Evolutionary conservation across 1,284 basidiomycete genomes (phyloP), one percentile per base, ranked within the genome.

Genomic region (Lentinula novae-zelandiae): DNA sequence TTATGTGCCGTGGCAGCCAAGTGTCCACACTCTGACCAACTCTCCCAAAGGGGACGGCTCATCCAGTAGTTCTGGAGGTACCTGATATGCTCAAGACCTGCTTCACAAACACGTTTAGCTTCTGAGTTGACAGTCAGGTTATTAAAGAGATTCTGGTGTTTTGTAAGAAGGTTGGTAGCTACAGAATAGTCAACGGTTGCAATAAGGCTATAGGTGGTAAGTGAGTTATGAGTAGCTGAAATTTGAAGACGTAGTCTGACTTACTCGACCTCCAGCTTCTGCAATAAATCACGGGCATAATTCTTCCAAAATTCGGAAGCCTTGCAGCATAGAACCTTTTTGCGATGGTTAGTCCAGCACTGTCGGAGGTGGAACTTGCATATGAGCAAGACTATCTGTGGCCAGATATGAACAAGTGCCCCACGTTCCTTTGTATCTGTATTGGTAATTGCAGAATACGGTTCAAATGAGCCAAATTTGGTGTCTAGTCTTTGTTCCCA

Each of bases 391-490:
- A 27, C 27, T 27, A 27, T 27, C 27, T 27, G 27, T 27, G 27
- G 27, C 27, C 27, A 27, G 27, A 27, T 27, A 27, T 3, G 27
- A 27, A 27, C 27, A 27, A 27, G 27, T 27, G 27, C 27, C 27
- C 27, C 27, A 27, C 3, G 27, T 27, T 27, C 27, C 27, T 27
- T 27, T 0, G 27, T 27, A 27, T 27, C 27, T 27, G 27, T 27
- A 27, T 27, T 3, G 0, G 27, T 27, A 27, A 27, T 27, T 27
- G 27, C 27, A 4, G 74, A 70, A 7, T 20, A 55, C 0, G 68
- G 66, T 13, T 61, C 60, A 60, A 77, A 77, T 8, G 22, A 46
- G 5, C 38, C 46, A 53, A 57, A 57, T 31, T 53, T 27, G 6
- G 15, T 5, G 3, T n/a, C 22, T n/a, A 55, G 2, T 36, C 55